phyloP scores from a whole-genome alignment of 2,329 filamentous ascomycete species.

The Acarospora socialis region DNA sequence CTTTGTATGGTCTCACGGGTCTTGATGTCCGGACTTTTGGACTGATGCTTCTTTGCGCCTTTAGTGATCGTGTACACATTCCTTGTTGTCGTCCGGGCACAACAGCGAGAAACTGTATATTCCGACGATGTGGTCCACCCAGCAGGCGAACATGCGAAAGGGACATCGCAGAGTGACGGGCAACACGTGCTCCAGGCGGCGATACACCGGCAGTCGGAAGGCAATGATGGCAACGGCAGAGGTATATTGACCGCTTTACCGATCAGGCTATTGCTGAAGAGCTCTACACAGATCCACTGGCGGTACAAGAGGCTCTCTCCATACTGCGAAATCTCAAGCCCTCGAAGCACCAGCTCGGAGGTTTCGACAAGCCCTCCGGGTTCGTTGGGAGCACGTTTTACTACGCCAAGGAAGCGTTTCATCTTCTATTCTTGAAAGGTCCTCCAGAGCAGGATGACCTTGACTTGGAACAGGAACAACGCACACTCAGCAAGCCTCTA shows the following conservation, averaged over 20 bases:
- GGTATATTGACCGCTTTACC: too few relatives aligned
- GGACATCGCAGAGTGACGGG: too few relatives aligned
- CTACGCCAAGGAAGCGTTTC: conserved; percentile 49
- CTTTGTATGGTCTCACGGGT: not conserved
- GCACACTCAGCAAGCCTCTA: conserved; percentile 37
- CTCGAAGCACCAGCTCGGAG: conserved; percentile 4
- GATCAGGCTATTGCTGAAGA: too few relatives aligned
- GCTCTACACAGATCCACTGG: not conserved
- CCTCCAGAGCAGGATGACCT: conserved; percentile 34
- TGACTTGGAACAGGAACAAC: conserved; percentile 24
- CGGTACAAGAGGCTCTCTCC: conserved; percentile 12
- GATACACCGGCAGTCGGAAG: too few relatives aligned
- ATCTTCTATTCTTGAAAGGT: conserved; percentile 50
- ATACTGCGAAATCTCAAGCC: conserved; percentile 11
- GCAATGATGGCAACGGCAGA: too few relatives aligned
- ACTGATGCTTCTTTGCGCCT: not conserved
- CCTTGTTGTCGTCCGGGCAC: not conserved
- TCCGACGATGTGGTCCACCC: not conserved
- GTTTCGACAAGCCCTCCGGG: conserved; percentile 37
- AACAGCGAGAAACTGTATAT: not conserved
- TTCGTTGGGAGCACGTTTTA: conserved; percentile 42
- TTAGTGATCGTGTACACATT: not conserved
- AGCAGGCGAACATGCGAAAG: too few relatives aligned
- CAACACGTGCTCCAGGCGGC: too few relatives aligned
- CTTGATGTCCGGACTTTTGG: not conserved